Percentiles rank a stretch among this genome's conserved stretches.
Evolutionary conservation across 2,329 filamentous ascomycete species (phyloP).

Genomic region (Beauveria australis): DNA sequence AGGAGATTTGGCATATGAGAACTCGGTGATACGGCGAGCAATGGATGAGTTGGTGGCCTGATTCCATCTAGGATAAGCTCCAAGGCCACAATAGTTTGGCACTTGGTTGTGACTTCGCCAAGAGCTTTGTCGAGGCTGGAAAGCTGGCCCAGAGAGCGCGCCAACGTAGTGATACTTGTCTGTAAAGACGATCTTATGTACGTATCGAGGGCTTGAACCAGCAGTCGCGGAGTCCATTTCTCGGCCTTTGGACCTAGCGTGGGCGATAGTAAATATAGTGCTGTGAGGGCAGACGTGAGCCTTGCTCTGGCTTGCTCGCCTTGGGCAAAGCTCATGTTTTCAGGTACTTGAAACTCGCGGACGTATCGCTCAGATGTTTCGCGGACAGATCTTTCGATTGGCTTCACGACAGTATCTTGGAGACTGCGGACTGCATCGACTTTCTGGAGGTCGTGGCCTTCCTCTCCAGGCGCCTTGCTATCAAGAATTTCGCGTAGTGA

Average conservation of each 20-base stretch:
- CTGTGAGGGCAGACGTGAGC: conserved; percentile 63
- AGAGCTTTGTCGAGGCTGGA: conserved; percentile 76
- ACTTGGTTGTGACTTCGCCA: conserved; percentile 71
- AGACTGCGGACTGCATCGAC: conserved; percentile 66
- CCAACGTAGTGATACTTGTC: conserved; percentile 65
- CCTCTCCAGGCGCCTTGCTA: conserved; percentile 58
- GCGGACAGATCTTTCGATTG: conserved; percentile 66
- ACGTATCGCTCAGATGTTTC: conserved; percentile 70
- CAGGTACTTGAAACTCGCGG: conserved; percentile 68
- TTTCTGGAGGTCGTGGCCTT: conserved; percentile 66
- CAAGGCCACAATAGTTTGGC: conserved; percentile 85
- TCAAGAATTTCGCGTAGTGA: conserved; percentile 66
- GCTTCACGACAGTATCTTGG: conserved; percentile 58
- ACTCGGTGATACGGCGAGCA: conserved; percentile 37
- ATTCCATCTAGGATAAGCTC: conserved; percentile 66
- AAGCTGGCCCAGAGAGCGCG: conserved; percentile 68
- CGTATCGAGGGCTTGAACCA: conserved; percentile 68
- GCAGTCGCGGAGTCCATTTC: conserved; percentile 56
- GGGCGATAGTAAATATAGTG: conserved; percentile 77
- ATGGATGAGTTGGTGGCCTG: conserved; percentile 60
- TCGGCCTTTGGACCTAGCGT: conserved; percentile 43
- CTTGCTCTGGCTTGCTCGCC: conserved; percentile 67
- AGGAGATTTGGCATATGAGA: conserved; percentile 48
- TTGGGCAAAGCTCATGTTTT: conserved; percentile 50
- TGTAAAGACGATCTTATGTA: conserved; percentile 78